Evolutionary conservation across 140 eudicot species (phyloP), one percentile per base, ranked within the genome.

Genomic region (Senecio squalidus): DNA sequence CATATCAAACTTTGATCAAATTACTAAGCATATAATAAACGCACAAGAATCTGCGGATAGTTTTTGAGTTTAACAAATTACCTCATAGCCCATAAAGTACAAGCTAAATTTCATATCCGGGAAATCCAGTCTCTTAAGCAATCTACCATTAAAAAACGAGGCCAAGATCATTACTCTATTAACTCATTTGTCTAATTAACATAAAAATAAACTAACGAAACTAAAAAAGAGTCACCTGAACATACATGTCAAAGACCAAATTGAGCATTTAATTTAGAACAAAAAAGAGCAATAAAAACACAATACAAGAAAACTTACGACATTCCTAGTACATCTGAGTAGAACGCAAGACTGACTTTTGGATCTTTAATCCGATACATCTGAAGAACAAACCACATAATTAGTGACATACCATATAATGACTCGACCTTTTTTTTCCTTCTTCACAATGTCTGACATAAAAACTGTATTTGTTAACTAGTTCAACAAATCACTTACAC

Each of bases 31-130:
- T n/a, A n/a, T 9, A 5, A 36, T 36, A 36, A 36, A 36, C 2
- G 43, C 4, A 15, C 43, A 36, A 36, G 15, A 36, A 36, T 36
- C 16, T 3, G 15, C 14, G 43, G 14, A 36, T 36, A 20, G 9
- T 31, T 9, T 17, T 58, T 25, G 25, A 43, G 23, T 50, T n/a
- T 39, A 9, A n/a, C 41, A 45, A 52, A 25, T 70, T 60, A 84
- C 98, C 96, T 86, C 98, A 59, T 86, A 92, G 52, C 98, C 98
- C 79, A 92, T 6, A 59, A 92, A 92, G 75, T 92, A 92, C 71
- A 87, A 73, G 75, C 84, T 78, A 48, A 92, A 92, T 74, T 92
- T 92, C 88, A 75, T 64, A 31, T 92, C 98, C 33, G 83, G 80
- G 48, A 84, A 92, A 75, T 92, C 98, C 84, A 92, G 64, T 75